Percentiles rank a stretch among this genome's conserved stretches.
Conservation (phyloP, 352 stramenopile species). For the Pythium sukuiense region DNA sequence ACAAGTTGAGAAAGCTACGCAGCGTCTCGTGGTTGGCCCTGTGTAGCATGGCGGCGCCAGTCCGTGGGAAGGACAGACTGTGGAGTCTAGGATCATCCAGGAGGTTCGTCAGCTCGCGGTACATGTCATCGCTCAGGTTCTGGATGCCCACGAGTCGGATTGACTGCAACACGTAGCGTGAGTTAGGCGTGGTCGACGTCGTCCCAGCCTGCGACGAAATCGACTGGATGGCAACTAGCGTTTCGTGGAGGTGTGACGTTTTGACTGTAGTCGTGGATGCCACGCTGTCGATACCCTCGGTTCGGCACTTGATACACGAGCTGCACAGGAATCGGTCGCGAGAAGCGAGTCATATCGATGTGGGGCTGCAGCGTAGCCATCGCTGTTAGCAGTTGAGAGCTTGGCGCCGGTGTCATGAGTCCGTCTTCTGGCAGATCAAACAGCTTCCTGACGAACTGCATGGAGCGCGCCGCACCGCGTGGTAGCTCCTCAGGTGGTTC, state of each 20-base stretch:
- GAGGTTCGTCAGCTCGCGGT: too few species aligned
- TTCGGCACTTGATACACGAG: not conserved
- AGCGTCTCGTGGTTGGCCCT: not conserved
- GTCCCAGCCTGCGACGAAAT: too few species aligned
- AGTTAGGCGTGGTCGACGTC: too few species aligned
- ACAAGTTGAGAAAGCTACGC: not conserved
- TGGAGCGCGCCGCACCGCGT: too few species aligned
- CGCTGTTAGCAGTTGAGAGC: not conserved
- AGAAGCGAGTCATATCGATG: not conserved
- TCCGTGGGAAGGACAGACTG: not conserved
- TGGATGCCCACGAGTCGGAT: too few species aligned
- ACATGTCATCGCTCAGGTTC: too few species aligned
- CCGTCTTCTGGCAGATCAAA: not conserved
- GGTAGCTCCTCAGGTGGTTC: too few species aligned
- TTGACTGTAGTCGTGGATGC: not conserved
- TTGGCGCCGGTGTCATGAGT: not conserved
- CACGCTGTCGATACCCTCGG: too few species aligned
- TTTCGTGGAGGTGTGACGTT: too few species aligned
- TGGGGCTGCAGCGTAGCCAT: not conserved
- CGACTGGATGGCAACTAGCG: too few species aligned
- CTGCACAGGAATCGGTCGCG: not conserved
- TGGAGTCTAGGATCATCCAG: too few species aligned
- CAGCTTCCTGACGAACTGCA: not conserved
- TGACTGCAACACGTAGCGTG: too few species aligned
- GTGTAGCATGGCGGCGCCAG: not conserved